phyloP scores from a whole-genome alignment of 2,329 filamentous ascomycete genomes.

The Neonectria coccinea region DNA sequence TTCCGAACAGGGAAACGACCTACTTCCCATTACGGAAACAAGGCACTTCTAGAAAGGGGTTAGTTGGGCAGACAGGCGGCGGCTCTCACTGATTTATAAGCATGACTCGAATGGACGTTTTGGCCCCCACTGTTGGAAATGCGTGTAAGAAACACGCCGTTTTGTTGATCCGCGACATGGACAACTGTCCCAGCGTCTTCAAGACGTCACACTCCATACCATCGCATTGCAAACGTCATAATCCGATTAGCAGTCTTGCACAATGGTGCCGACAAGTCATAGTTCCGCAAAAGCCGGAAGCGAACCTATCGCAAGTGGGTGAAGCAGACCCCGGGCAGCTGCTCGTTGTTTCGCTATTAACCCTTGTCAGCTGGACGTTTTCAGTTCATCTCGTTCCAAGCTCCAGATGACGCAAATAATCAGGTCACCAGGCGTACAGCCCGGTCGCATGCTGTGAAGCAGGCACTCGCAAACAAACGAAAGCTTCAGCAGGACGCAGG shows the following conservation, averaged over 20 bases:
- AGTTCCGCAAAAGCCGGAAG: not conserved
- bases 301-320: not conserved
- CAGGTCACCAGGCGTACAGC: slow-evolving; percentile 24
- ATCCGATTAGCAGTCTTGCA: not conserved
- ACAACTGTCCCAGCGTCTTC: not conserved
- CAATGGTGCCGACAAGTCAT: not conserved
- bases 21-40: slow-evolving; percentile 13
- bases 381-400: slow-evolving; percentile 33
- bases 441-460: slow-evolving; percentile 37
- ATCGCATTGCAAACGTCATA: not conserved
- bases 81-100: not conserved
- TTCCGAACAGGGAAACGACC: slow-evolving; percentile 15
- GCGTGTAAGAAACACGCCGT: not conserved
- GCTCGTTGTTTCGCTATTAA: not conserved
- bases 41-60: not conserved
- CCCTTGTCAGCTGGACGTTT: slow-evolving; percentile 25
- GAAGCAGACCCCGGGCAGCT: not conserved
- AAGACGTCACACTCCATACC: not conserved
- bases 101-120: not conserved
- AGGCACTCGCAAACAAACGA: slow-evolving; percentile 32
- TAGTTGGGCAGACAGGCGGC: not conserved
- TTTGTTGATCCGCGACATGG: not conserved
- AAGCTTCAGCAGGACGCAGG: slow-evolving; percentile 11
- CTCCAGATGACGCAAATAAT: slow-evolving; percentile 13
- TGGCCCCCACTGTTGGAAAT: not conserved